Conservation (phyloP, 2,329 filamentous ascomycete species). For the Grosmannia clavigera region DNA sequence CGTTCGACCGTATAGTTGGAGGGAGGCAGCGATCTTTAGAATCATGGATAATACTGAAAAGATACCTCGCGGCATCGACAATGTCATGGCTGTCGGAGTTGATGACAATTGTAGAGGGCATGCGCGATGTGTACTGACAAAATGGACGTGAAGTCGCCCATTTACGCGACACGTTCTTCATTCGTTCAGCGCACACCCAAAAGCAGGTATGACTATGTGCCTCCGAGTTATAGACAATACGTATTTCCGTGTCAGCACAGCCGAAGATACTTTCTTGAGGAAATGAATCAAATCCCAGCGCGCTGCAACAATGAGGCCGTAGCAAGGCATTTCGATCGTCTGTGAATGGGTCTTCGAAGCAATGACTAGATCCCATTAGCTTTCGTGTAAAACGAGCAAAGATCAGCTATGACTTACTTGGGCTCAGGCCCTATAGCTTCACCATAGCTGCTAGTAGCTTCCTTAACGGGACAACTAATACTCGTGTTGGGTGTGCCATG, state of each 20-base stretch:
- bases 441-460: background rate
- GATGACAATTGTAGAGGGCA: background rate
- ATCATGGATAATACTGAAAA: background rate
- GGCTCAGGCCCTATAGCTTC: background rate
- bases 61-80: background rate
- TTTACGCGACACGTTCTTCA: background rate
- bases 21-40: too few relatives aligned
- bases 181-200: background rate
- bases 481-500: background rate
- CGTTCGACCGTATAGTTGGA: background rate
- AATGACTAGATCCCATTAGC: background rate
- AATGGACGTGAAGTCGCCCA: background rate
- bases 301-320: background rate
- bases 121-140: background rate
- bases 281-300: background rate
- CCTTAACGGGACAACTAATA: background rate
- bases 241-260: background rate
- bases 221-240: background rate
- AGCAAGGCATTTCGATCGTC: too few relatives aligned
- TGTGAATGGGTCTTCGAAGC: background rate
- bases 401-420: background rate
- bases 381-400: background rate
- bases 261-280: background rate
- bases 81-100: background rate
- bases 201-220: background rate